Evolutionary conservation across 192 early-diverging fungal genomes (phyloP).

Genomic region (Paraglomus brasilianum): DNA sequence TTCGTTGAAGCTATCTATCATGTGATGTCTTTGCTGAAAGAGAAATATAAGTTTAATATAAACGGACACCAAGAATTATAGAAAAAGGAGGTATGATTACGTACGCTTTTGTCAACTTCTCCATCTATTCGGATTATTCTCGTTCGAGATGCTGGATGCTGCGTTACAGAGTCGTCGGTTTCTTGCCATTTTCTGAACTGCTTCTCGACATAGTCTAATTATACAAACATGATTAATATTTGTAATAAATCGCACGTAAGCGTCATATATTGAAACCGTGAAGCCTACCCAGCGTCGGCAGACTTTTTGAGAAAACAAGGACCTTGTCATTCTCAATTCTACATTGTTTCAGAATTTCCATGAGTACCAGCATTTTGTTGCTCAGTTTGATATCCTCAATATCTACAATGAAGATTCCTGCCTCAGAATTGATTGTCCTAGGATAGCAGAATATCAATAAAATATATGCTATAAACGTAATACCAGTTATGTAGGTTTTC

Average conservation of each 20-base stretch:
- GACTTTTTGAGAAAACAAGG: conserved; percentile 69
- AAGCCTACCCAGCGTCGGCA: conserved; percentile 61
- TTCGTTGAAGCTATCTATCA: conserved; percentile 7
- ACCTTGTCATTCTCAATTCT: conserved; percentile 59
- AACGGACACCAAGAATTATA: neutral
- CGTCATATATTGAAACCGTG: neutral
- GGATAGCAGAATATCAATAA: too few relatives aligned
- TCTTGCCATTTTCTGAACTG: neutral
- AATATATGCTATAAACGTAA: too few relatives aligned
- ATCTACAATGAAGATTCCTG: conserved; percentile 23
- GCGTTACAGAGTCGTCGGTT: neutral
- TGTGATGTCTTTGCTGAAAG: neutral
- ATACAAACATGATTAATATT: neutral
- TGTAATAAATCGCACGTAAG: neutral
- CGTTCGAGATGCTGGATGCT: neutral
- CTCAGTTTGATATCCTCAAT: conserved; percentile 36
- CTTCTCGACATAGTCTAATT: conserved; percentile 3
- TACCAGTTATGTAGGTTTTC: too few relatives aligned
- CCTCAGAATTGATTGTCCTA: too few relatives aligned
- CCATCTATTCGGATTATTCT: conserved; percentile 58
- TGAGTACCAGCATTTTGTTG: conserved; percentile 53
- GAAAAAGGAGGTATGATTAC: neutral
- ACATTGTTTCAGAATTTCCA: conserved; percentile 56
- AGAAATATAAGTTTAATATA: conserved; percentile 38
- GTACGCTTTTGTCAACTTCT: conserved; percentile 23